phyloP scores from a whole-genome alignment of 306 rosid species.

The Astragalus membranaceus region DNA sequence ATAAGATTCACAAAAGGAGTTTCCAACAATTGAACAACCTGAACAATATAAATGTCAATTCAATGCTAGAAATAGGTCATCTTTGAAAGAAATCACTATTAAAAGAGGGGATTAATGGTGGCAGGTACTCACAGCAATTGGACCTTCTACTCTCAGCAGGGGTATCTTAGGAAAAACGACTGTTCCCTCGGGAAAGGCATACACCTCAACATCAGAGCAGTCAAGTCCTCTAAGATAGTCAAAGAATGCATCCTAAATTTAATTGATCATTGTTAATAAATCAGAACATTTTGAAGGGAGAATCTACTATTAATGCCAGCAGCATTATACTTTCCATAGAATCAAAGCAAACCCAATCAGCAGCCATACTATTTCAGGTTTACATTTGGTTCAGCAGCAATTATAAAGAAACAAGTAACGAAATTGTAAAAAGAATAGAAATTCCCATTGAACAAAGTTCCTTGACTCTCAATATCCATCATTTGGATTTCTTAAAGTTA shows the following conservation, averaged over 20 bases:
- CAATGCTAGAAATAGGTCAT: neutral
- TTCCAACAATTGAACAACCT: conserved; percentile 95
- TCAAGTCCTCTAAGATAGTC: conserved; percentile 83
- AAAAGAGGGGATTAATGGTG: neutral
- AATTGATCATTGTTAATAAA: conserved; percentile 9
- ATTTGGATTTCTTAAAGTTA: neutral
- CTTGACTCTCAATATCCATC: neutral
- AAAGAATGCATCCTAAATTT: conserved; percentile 74
- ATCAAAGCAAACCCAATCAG: conserved; percentile 11
- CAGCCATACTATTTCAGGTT: conserved; percentile 9
- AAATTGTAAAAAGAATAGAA: conserved; percentile 3
- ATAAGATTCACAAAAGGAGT: conserved; percentile 88
- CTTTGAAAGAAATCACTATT: conserved; percentile 4
- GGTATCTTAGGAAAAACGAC: conserved; percentile 97
- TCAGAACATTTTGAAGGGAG: conserved; percentile 5
- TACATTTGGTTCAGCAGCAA: neutral
- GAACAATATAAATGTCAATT: conserved; percentile 25
- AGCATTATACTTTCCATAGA: conserved; percentile 13
- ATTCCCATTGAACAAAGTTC: neutral
- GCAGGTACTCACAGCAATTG: conserved; percentile 77
- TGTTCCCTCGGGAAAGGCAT: conserved; percentile 77
- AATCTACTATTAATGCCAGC: neutral
- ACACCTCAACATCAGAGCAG: conserved; percentile 90
- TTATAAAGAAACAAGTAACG: neutral
- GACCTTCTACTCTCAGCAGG: conserved; percentile 87